phyloP scores from a whole-genome alignment of 805 yeast species.

The Schwanniomyces pseudopolymorphus region DNA sequence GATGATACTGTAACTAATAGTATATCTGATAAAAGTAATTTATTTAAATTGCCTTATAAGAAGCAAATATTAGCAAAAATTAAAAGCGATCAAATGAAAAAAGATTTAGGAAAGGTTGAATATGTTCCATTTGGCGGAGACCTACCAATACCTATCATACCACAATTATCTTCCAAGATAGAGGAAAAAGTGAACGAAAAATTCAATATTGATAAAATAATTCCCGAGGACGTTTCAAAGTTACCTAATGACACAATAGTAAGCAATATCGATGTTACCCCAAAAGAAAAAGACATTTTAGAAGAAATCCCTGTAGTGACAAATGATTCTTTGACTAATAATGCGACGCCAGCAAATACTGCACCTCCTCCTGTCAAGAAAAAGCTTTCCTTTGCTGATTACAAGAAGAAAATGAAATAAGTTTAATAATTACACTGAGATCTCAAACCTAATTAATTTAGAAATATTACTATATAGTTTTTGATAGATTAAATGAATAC shows the following conservation, averaged over 20 bases:
- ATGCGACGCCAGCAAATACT: conserved; percentile 7
- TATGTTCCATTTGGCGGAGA: conserved; percentile 1
- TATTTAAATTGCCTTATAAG: conserved; percentile 24
- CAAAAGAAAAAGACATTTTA: conserved; percentile 2
- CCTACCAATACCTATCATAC: conserved; percentile 21
- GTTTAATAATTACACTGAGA: background rate
- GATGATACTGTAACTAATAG: conserved; percentile 1
- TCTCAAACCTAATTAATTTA: background rate
- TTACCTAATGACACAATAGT: background rate
- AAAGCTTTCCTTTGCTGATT: conserved; percentile 74
- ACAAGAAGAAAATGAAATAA: conserved; percentile 55
- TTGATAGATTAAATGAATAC: background rate
- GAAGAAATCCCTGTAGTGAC: background rate
- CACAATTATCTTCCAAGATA: conserved; percentile 23
- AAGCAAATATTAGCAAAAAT: conserved; percentile 20
- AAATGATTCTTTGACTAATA: conserved; percentile 5
- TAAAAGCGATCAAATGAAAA: conserved; percentile 3
- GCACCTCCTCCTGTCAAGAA: conserved; percentile 26
- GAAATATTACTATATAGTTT: background rate
- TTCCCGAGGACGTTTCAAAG: background rate
- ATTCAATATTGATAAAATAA: background rate
- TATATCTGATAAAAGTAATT: conserved; percentile 5
- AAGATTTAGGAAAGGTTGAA: conserved; percentile 1
- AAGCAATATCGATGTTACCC: background rate
- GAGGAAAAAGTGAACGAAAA: conserved; percentile 4